Evolutionary conservation across 139 green algal genomes (phyloP), one percentile per base, ranked within the genome.

Genomic region (Chlorella sp.): DNA sequence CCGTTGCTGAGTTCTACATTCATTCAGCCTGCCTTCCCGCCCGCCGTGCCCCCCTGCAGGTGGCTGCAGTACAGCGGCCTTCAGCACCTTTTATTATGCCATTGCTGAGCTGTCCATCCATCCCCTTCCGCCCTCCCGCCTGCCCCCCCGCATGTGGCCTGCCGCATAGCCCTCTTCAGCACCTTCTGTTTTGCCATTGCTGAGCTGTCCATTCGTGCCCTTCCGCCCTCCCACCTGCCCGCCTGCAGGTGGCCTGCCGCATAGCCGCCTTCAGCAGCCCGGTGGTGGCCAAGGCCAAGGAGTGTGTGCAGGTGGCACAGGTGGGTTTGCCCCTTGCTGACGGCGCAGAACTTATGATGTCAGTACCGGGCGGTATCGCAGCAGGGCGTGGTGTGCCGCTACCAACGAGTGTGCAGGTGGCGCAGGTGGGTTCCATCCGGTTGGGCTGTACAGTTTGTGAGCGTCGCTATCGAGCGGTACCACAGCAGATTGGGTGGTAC

Each of bases 201-300:
- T 71, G 64, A 32, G 7, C 34, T 60, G 39, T 61, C 78, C 34
- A 12, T 39, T 12, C 34, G 32, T 83, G 78, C 12, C 80, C 28
- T 15, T 1, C 48, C 48, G 48, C 48, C 48, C 7, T 9, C 9
- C 48, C 48, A 16, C 48, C 40, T 24, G 73, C 36, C 9, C 64
- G 19, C 18, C 34, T 69, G 64, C 68, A 88, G 87, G 39, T 90
- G 60, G 87, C 87, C 7, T 14, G 5, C 37, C 77, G 78, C 39
- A 96, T 97, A 32, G 95, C 93, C 0, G 26, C 81, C 18, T 82
- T 66, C 68, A 68, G 37, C 68, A 24, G 30, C 26, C 84, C 84
- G 1, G 84, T 76, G 32, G 85, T 89, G 34, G 85, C 75, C 16
- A 91, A 37, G 94, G 85, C 85, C 71, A 89, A 89, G 71, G 71